Evolutionary conservation across 2,329 filamentous ascomycete species (phyloP), one percentile per base, ranked within the genome.

Genomic region (Bipolaris zeicola): DNA sequence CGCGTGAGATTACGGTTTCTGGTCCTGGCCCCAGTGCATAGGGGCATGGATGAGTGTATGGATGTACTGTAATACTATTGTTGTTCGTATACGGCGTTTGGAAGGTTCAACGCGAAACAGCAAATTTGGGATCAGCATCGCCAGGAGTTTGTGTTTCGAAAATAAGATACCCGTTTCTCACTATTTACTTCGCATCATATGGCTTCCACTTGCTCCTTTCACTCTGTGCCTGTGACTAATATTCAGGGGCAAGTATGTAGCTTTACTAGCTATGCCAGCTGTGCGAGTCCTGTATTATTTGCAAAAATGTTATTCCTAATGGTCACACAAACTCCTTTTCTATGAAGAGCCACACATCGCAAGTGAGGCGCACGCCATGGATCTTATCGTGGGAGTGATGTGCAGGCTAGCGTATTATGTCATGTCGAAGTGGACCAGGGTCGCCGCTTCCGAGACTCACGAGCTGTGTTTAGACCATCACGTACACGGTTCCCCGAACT

Each of bases 121-220:
- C 31, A 43, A 34, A 33, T 34, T 34, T 39, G 16, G 45, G 50
- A 26, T 11, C 38, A 52, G 49, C 53, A 59, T 63, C 63, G 65
- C 63, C 45, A 47, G 67, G 70, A 65, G 68, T 71, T 68, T 43
- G 20, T 55, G 50, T 52, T 57, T 61, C 64, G 33, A 56, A 42
- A 72, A 67, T 65, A 61, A 66, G 70, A 74, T 74, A 74, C 71
- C 71, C 71, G 65, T 52, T 60, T 63, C 39, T 53, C 14, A 46
- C 51, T 58, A 31, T 31, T 31, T 31, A 58, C 47, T 28, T 53
- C 18, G 44, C 16, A 50, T 46, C 28, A n/a, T 11, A 47, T 14
- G 22, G 34, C 24, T 52, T 20, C 20, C 5, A 36, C 3, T 8
- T 38, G 18, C 16, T n/a, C 33, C 33, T 39, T 42, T 31, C 34